These are phyloP conservation scores for Emergomyces africanus DNA, from an alignment of 2,329 filamentous ascomycete species.

Conservation along the genomic window DNA sequence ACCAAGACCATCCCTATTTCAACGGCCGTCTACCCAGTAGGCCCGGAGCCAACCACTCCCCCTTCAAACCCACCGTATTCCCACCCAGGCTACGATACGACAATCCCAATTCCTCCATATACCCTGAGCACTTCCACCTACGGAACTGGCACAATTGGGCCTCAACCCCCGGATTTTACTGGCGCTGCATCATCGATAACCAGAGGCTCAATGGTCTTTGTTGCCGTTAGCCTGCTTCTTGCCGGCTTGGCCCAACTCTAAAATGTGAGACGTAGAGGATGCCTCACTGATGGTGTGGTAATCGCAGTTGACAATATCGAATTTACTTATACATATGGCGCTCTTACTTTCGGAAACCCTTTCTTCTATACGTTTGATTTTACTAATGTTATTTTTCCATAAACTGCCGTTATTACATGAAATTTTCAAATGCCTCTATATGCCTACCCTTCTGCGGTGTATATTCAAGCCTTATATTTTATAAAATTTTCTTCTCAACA, in stretches of 20 bases:
- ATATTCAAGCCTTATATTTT: background rate
- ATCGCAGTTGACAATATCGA: background rate
- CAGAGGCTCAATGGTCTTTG: background rate
- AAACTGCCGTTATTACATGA: background rate
- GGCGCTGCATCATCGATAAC: background rate
- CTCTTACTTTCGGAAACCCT: background rate
- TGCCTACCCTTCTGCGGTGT: background rate
- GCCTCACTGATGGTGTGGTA: background rate
- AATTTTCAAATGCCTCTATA: background rate
- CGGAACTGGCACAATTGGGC: background rate
- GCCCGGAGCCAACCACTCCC: background rate
- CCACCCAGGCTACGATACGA: background rate
- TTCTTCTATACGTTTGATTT: background rate
- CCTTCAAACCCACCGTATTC: background rate
- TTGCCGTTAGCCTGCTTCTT: background rate
- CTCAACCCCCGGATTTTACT: background rate
- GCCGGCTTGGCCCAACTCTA: background rate
- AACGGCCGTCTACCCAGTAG: slow-evolving; percentile 46
- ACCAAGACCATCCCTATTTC: slow-evolving; percentile 44
- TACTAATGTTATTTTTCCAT: background rate
- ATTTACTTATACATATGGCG: background rate
- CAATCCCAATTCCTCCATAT: background rate
- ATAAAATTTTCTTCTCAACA: background rate
- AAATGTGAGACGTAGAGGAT: too few relatives aligned
- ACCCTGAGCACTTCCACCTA: background rate